phyloP scores from a whole-genome alignment of 371 early-diverging fungal species.

The Mucor sp. region DNA sequence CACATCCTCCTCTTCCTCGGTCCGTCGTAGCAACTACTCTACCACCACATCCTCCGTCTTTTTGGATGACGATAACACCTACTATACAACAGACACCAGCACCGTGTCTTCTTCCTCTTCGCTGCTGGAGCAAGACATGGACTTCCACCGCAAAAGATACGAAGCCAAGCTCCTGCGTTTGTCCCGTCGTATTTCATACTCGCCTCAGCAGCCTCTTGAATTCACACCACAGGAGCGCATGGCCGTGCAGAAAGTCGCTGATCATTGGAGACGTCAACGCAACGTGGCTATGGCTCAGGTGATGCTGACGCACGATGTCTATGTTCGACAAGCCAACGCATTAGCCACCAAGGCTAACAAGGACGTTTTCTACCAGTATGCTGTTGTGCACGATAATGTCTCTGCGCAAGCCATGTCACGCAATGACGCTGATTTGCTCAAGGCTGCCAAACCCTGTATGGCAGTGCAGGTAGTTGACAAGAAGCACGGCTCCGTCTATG shows the following conservation, averaged over 20 bases:
- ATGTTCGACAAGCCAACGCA: constrained; percentile 81
- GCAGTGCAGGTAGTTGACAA: constrained; percentile 68
- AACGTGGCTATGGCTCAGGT: constrained; percentile 67
- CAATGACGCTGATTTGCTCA: constrained; percentile 53
- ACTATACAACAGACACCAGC: constrained; percentile 18
- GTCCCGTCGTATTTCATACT: constrained; percentile 26
- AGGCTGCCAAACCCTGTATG: constrained; percentile 52
- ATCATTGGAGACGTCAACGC: constrained; percentile 60
- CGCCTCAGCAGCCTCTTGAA: constrained; percentile 3
- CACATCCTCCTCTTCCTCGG: constrained; percentile 26
- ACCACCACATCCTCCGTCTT: constrained; percentile 19
- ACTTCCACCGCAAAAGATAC: constrained; percentile 49
- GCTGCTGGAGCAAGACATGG: constrained; percentile 39
- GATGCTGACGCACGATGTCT: constrained; percentile 60
- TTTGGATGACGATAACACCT: constrained; percentile 18
- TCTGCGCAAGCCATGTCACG: constrained; percentile 51
- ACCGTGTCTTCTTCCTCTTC: constrained; percentile 17
- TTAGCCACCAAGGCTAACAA: constrained; percentile 72
- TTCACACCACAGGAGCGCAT: constrained; percentile 49
- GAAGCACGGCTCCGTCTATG: constrained; percentile 62
- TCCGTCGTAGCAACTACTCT: constrained; percentile 23
- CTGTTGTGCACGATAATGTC: constrained; percentile 51
- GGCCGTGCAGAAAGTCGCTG: constrained; percentile 49
- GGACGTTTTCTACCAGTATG: constrained; percentile 78
- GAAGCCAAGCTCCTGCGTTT: constrained; percentile 50